Evolutionary conservation across 1,284 basidiomycete species (phyloP).

Genomic region (Peniophora sp.): DNA sequence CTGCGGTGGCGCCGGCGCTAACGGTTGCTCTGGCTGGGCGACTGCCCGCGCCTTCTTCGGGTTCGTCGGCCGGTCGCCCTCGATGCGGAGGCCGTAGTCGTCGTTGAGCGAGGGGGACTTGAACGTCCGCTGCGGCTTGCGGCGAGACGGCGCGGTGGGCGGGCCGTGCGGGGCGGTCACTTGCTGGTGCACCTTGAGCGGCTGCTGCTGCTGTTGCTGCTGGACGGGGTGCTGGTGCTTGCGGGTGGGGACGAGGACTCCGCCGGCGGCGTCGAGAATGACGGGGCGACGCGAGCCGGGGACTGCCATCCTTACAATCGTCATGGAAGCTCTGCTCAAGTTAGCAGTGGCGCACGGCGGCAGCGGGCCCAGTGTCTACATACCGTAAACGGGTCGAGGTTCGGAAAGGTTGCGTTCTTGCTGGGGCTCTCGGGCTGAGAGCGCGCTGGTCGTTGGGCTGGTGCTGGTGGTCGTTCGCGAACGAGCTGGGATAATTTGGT

Average conservation of each 20-base stretch:
- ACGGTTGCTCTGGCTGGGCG: constrained; percentile 2
- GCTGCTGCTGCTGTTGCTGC: constrained; percentile 1
- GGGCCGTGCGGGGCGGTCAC: not conserved
- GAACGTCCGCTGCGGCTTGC: constrained; percentile 24
- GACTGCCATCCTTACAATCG: constrained; percentile 7
- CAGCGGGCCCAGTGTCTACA: too few species aligned
- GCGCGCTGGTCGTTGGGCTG: too few species aligned
- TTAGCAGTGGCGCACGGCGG: too few species aligned
- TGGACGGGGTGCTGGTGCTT: constrained; percentile 7
- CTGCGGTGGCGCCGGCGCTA: constrained; percentile 8
- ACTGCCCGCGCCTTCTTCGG: constrained; percentile 1
- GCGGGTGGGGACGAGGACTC: constrained; percentile 9
- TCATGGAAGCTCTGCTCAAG: not conserved
- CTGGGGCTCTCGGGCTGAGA: too few species aligned
- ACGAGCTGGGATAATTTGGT: too few species aligned
- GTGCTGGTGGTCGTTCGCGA: too few species aligned
- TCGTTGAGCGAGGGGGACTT: constrained; percentile 20
- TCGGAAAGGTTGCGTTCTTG: too few species aligned
- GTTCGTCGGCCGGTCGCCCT: constrained; percentile 7
- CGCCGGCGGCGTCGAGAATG: constrained; percentile 10
- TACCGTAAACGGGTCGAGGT: too few species aligned
- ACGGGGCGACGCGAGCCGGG: constrained; percentile 23
- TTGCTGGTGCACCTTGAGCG: constrained; percentile 1
- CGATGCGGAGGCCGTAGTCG: constrained; percentile 13
- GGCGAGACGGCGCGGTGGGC: constrained; percentile 15